Evolutionary conservation across 2,329 filamentous ascomycete species (phyloP), one percentile per base, ranked within the genome.

Genomic region (Aspergillus spinulosporus): DNA sequence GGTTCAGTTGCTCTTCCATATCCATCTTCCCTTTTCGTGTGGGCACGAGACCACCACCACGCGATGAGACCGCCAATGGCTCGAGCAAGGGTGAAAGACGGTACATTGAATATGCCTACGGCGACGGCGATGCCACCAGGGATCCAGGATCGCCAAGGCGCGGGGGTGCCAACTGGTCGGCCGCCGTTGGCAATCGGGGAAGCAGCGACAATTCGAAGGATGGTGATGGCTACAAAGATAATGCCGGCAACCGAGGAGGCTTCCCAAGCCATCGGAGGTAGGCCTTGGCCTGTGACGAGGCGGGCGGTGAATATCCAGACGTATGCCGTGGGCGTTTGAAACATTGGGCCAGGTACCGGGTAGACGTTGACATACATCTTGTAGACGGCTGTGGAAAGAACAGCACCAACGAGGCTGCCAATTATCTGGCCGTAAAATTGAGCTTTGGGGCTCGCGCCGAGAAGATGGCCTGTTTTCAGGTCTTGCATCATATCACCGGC

Each of bases 341-440:
- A 97, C 52, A 97, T 78, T 7, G 90, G 87, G 0, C 92, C 90
- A 0, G 94, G 94, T 4, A 99, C 88, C 39, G 86, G 80, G 68
- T 99, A 99, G 1, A 97, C 92, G 34, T 84, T 87, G 2, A 92
- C 93, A 68, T 99, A 99, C 11, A 97, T 78, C 57, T 87, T 87
- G 72, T 99, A 99, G 2, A 97, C 88, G 2, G 88, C 83, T 0
- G 93, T 92, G 58, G 89, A 93, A 4, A 96, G 82, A 8, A 97
- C 81, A 0, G 94, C 92, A 1, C 94, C 94, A 2, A 90, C 86
- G 0, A 90, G 88, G 36, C 88, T 90, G 3, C 94, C 94, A 52
- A 99, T 92, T 15, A 97, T 84, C 70, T 99, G 94, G 0, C 94
- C 94, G 82, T 90, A 97, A 71, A 99, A 99, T 68, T 99, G 94